Percentiles rank a stretch among this genome's conserved stretches.
phyloP scores from a whole-genome alignment of 2,329 filamentous ascomycete genomes.

The Colletotrichum sansevieriae region DNA sequence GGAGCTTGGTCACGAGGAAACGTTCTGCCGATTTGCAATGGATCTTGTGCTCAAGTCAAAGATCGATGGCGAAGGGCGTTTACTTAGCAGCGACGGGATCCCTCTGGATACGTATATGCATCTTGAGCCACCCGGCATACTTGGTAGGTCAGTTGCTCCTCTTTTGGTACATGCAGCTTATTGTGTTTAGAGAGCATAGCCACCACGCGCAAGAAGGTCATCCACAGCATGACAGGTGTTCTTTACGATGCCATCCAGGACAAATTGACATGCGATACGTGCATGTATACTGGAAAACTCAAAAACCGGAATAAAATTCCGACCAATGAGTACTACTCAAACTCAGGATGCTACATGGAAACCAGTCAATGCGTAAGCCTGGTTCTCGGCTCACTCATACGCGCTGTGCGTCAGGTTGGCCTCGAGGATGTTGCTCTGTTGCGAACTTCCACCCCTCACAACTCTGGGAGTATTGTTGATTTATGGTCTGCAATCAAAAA shows the following conservation, averaged over 20 bases:
- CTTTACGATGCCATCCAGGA: not conserved
- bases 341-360: no score
- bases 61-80: not conserved
- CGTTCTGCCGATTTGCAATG: rapidly evolving
- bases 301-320: no score
- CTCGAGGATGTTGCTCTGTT: not conserved
- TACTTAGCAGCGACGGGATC: not conserved
- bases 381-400: not conserved
- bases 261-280: not conserved
- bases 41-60: not conserved
- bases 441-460: not conserved
- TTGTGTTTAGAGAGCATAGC: not conserved
- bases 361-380: not conserved
- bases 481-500: not conserved
- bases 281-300: no score
- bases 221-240: not conserved
- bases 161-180: not conserved
- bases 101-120: not conserved
- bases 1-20: not conserved
- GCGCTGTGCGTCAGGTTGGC: not conserved
- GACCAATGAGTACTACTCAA: no score
- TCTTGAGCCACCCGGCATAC: not conserved
- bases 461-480: not conserved
- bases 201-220: not conserved
- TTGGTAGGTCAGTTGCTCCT: not conserved